A percentile compares a stretch with the other conserved stretches of the same genome.
These are phyloP conservation scores for Cadophora sp. DNA, from an alignment of 2,329 filamentous ascomycete genomes.

Conservation along the genomic window DNA sequence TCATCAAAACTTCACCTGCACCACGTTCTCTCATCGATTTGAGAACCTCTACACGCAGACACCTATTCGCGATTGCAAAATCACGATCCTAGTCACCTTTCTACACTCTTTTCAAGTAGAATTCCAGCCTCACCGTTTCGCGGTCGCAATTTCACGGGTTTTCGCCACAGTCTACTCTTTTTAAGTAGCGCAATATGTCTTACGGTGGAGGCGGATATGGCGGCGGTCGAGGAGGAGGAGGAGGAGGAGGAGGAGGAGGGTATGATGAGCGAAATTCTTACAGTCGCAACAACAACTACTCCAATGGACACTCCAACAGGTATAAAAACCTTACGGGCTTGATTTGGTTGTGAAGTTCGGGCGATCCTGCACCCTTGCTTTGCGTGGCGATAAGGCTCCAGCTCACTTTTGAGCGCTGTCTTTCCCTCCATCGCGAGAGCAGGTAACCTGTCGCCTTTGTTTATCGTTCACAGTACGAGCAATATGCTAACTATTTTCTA, in stretches of 20 bases:
- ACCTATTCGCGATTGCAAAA: slow-evolving; percentile 23
- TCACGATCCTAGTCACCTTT: slow-evolving; percentile 22
- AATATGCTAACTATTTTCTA: slow-evolving; percentile 50
- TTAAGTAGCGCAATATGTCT: slow-evolving; percentile 63
- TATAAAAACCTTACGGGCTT: slow-evolving; percentile 50
- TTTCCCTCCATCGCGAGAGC: slow-evolving; percentile 29
- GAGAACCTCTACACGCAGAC: slow-evolving; percentile 31
- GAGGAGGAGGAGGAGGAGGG: slow-evolving; percentile 49
- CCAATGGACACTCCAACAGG: slow-evolving; percentile 59
- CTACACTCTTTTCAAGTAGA: slow-evolving; percentile 30
- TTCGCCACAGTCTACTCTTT: slow-evolving; percentile 27
- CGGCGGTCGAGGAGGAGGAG: slow-evolving; percentile 54
- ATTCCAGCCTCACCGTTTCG: slow-evolving; percentile 3
- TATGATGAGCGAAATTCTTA: slow-evolving; percentile 61
- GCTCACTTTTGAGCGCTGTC: slow-evolving; percentile 28
- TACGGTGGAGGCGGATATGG: slow-evolving; percentile 63
- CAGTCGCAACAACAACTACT: slow-evolving; percentile 52
- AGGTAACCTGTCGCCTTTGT: slow-evolving; percentile 34
- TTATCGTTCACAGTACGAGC: slow-evolving; percentile 22
- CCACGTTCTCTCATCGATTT: slow-evolving; percentile 35
- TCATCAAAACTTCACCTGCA: slow-evolving; percentile 32
- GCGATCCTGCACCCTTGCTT: slow-evolving; percentile 41
- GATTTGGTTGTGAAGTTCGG: slow-evolving; percentile 46
- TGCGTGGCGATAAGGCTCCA: slow-evolving; percentile 39
- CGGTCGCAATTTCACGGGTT: slow-evolving; percentile 12